Conservation (phyloP, 441 rosid species). For the Capsella rubella region DNA sequence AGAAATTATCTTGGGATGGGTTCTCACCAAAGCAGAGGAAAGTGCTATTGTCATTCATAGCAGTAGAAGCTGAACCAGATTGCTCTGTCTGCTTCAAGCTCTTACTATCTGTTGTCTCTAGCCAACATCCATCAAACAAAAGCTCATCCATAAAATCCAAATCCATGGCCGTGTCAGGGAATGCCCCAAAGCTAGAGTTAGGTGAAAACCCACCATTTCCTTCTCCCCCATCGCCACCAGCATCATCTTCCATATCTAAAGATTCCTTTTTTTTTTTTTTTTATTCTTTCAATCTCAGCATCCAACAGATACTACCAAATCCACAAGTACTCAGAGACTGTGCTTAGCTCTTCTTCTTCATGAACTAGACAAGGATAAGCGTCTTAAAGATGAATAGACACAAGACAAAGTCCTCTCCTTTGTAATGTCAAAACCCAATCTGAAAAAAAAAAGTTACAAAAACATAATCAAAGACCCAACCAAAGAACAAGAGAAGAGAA, state of each 20-base stretch:
- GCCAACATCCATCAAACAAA: constrained; percentile 86
- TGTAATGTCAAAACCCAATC: constrained; percentile 58
- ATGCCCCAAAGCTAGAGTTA: constrained; percentile 49
- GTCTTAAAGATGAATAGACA: constrained; percentile 62
- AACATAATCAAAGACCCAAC: constrained; percentile 72
- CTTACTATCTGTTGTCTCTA: constrained; percentile 62
- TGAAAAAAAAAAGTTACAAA: constrained; percentile 57
- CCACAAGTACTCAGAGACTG: constrained; percentile 41
- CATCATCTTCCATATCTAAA: constrained; percentile 56
- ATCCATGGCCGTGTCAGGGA: constrained; percentile 70
- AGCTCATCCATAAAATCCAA: constrained; percentile 92
- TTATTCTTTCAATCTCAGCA: constrained; percentile 42
- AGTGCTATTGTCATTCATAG: constrained; percentile 37
- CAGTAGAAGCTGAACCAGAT: constrained; percentile 37
- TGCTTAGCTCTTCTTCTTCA: constrained; percentile 36
- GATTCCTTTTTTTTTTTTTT: not conserved
- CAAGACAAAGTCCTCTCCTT: constrained; percentile 54
- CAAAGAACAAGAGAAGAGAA: constrained; percentile 61
- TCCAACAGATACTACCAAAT: constrained; percentile 48
- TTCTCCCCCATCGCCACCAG: constrained; percentile 35
- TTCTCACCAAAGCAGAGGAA: constrained; percentile 35
- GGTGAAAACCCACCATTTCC: constrained; percentile 53
- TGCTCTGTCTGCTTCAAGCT: constrained; percentile 50
- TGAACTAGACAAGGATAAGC: constrained; percentile 55
- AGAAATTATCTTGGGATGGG: constrained; percentile 41